These are phyloP conservation scores for Claviceps pazoutovae DNA, from an alignment of 2,329 filamentous ascomycete species.

Conservation along the genomic window DNA sequence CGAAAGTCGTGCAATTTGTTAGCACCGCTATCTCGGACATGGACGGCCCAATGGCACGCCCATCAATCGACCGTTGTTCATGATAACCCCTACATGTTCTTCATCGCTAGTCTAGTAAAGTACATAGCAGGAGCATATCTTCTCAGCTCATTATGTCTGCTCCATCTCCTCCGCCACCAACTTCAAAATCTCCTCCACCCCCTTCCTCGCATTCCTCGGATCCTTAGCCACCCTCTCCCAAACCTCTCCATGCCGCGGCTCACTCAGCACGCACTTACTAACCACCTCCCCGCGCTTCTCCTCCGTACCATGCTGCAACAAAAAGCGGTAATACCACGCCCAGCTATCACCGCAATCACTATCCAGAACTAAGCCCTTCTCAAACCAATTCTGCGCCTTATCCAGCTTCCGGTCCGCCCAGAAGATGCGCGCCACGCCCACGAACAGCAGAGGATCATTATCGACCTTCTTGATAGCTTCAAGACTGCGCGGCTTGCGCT, in stretches of 20 bases:
- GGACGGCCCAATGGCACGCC: background rate
- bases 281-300: conserved; percentile 84
- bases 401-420: conserved; percentile 88
- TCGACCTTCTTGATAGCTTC: conserved; percentile 97
- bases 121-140: background rate
- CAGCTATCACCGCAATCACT: conserved; percentile 82
- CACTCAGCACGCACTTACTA: conserved; percentile 64
- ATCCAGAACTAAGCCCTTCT: conserved; percentile 82
- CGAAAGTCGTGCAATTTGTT: background rate
- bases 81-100: background rate
- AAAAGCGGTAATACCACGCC: conserved; percentile 96
- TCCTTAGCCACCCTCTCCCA: conserved; percentile 84
- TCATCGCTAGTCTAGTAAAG: background rate
- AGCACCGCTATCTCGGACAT: background rate
- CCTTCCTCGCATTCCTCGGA: conserved; percentile 62
- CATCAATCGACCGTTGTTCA: background rate
- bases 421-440: conserved; percentile 87
- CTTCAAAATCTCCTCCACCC: conserved; percentile 69
- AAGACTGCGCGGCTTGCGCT: conserved; percentile 78
- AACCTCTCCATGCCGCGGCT: conserved; percentile 82
- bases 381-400: conserved; percentile 93
- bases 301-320: conserved; percentile 81
- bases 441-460: conserved; percentile 77
- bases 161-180: conserved; percentile 47
- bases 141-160: background rate